These are phyloP conservation scores for Talaromyces stipitatus DNA, from an alignment of 495 filamentous ascomycete species.

Conservation along the genomic window DNA sequence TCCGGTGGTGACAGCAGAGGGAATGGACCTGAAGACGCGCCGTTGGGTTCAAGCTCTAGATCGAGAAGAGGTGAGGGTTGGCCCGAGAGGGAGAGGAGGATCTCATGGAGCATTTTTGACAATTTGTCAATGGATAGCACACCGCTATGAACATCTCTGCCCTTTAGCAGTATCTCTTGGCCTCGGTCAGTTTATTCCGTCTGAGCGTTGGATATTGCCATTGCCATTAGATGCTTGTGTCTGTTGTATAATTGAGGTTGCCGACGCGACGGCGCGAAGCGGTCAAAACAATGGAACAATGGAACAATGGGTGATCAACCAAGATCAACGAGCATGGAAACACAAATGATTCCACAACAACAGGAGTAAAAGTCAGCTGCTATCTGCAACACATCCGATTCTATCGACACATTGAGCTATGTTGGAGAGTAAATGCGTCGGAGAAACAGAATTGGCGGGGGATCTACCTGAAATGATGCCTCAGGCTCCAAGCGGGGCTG, in stretches of 20 bases:
- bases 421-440: neutral
- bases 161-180: neutral
- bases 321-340: neutral
- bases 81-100: slow-evolving; percentile 89
- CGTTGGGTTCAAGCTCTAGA: slow-evolving; percentile 27
- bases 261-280: neutral
- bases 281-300: neutral
- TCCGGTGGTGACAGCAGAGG: slow-evolving; percentile 66
- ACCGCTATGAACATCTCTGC: neutral
- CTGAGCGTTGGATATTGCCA: too few relatives aligned
- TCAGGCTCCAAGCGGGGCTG: slow-evolving; percentile 7
- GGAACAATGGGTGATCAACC: neutral
- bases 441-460: neutral
- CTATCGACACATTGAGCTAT: neutral
- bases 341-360: neutral
- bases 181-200: neutral
- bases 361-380: too few relatives aligned
- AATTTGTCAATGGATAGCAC: neutral
- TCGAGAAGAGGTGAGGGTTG: slow-evolving; percentile 82
- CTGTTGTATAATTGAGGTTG: neutral
- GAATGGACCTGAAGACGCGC: slow-evolving; percentile 31
- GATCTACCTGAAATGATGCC: neutral
- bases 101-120: slow-evolving; percentile 86
- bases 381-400: too few relatives aligned
- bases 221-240: too few relatives aligned